Base-by-base conservation (phyloP, 2,329 filamentous ascomycete genomes). In the Scleromitrula shiraiana region DNA sequence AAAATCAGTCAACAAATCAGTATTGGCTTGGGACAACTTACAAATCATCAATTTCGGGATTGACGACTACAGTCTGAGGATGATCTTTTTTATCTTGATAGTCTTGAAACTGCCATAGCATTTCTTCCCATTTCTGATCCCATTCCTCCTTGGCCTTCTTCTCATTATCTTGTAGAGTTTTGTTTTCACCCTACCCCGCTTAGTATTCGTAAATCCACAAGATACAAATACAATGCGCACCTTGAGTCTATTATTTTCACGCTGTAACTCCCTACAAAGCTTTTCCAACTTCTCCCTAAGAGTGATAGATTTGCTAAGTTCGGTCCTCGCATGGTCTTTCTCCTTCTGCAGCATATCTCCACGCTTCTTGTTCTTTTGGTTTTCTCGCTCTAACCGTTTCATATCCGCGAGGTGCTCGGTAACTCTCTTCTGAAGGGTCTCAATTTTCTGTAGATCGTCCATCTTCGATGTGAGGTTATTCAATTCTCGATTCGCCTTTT, bases 221-320 rank as follows among this genome's bases (percentile, higher is more conserved):
- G 40, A 14, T 20, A 32, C 26, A 15, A 46, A 26, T 26, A 46
- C 10, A 39, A 46, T 46, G 44, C 60, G 45, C 68, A 93, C 88
- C 83, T 97, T 97, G 56, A 98, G 81, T 70, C 95, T 94, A 69
- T 97, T 97, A 67, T 98, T 98, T 64, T 98, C 93, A 60, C 91
- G 86, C 52, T 94, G 93, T 47, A 98, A 76, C 67, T 98, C 93
- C 49, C 93, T 77, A 61, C 90, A 96, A 26, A 98, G 74, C 65
- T 97, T 98, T 68, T 98, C 93, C 38, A 98, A 73, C 69, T 97
- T 97, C 66, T 97, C 90, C 67, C 95, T 96, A 64, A 97, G 80
- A 1, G 83, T 85, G 17, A 86, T 83, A 19, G 90, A 91, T 69
- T 95, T 95, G 69, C 82, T 91, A 48, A 95, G 74, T 65, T 98